phyloP scores from a whole-genome alignment of 2,329 filamentous ascomycete genomes.

The Penicillium sp. region DNA sequence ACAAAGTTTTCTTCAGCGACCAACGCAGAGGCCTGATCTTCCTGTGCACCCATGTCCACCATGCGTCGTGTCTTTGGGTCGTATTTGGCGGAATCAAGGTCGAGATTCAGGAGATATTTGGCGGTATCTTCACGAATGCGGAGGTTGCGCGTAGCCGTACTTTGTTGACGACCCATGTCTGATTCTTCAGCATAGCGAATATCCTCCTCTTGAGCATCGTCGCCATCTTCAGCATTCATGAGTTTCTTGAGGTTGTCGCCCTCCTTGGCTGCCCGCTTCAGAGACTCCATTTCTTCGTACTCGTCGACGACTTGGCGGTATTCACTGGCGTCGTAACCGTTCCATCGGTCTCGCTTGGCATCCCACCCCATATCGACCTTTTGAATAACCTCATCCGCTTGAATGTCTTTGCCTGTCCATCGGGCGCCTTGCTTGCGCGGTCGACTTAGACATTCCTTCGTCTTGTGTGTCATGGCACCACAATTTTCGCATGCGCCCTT shows the following conservation, averaged over 20 bases:
- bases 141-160: slow-evolving; percentile 86
- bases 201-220: slow-evolving; percentile 46
- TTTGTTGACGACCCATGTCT: slow-evolving; percentile 93
- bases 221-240: slow-evolving; percentile 61
- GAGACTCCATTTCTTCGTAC: slow-evolving; percentile 81
- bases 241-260: slow-evolving; percentile 55
- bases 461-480: slow-evolving; percentile 94
- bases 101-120: slow-evolving; percentile 92
- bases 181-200: slow-evolving; percentile 87
- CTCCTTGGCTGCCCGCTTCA: slow-evolving; percentile 62
- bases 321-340: slow-evolving; percentile 90
- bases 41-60: slow-evolving; percentile 80
- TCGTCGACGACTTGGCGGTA: slow-evolving; percentile 87
- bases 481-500: slow-evolving; percentile 99
- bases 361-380: slow-evolving; percentile 92
- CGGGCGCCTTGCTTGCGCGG: slow-evolving; percentile 88
- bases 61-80: slow-evolving; percentile 94
- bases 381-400: slow-evolving; percentile 86
- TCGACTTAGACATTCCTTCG: slow-evolving; percentile 87
- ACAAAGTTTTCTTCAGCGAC: slow-evolving; percentile 95
- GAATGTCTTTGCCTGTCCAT: slow-evolving; percentile 90
- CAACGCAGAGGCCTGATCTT: slow-evolving; percentile 77
- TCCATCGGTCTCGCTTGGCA: slow-evolving; percentile 96
- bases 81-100: slow-evolving; percentile 95
- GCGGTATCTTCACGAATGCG: slow-evolving; percentile 95